These are phyloP conservation scores for Cantharellus anzutake DNA, from an alignment of 768 basidiomycete genomes.

Conservation along the genomic window DNA sequence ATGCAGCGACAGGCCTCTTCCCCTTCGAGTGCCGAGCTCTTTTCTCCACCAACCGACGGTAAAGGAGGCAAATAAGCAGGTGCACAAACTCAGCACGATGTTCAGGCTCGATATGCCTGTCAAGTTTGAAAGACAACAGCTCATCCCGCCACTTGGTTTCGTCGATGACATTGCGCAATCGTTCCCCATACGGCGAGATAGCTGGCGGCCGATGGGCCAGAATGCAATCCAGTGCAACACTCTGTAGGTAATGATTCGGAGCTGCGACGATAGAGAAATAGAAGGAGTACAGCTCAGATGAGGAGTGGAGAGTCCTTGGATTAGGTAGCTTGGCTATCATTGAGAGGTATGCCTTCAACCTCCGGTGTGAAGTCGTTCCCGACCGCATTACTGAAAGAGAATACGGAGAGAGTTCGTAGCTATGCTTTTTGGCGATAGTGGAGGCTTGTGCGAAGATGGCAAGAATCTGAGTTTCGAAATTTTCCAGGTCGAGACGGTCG, in stretches of 20 bases:
- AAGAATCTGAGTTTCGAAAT: constrained; percentile 72
- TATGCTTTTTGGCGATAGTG: constrained; percentile 67
- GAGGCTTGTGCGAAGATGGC: constrained; percentile 46
- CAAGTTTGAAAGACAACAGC: constrained; percentile 49
- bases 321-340: constrained; percentile 83
- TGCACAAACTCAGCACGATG: constrained; percentile 51
- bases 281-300: constrained; percentile 40
- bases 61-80: constrained; percentile 55
- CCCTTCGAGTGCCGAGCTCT: constrained; percentile 41
- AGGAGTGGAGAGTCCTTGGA: constrained; percentile 69
- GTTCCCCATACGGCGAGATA: constrained; percentile 38
- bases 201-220: constrained; percentile 60
- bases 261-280: constrained; percentile 67
- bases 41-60: constrained; percentile 73
- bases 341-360: constrained; percentile 57
- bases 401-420: constrained; percentile 60
- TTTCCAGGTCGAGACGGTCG: constrained; percentile 45
- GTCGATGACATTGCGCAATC: constrained; percentile 53
- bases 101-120: constrained; percentile 30
- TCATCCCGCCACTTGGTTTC: constrained; percentile 82
- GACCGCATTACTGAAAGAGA: constrained; percentile 39
- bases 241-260: constrained; percentile 65
- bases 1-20: constrained; percentile 54
- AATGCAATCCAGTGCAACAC: constrained; percentile 54
- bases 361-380: constrained; percentile 23